Evolutionary conservation across 768 basidiomycete genomes (phyloP).

Genomic region (Tulasnella sp.): DNA sequence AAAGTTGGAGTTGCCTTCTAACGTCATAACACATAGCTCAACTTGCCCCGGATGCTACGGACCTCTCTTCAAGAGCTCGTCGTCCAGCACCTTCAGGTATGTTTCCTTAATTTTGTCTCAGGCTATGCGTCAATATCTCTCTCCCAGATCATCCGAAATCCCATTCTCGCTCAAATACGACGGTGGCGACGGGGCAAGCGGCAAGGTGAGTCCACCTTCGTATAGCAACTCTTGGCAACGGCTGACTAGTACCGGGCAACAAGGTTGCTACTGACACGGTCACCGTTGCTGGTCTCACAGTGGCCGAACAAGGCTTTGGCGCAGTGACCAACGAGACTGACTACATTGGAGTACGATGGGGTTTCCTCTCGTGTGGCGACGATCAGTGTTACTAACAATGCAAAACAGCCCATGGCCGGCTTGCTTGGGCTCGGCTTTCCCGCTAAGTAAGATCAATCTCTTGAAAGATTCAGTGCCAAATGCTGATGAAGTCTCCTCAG

Average conservation of each 20-base stretch:
- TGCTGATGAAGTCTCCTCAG: neutral
- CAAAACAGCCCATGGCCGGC: conserved; percentile 25
- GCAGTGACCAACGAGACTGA: conserved; percentile 33
- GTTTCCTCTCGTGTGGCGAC: neutral
- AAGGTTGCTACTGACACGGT: conserved; percentile 32
- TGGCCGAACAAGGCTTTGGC: conserved; percentile 33
- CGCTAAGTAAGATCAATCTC: neutral
- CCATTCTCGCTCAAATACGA: neutral
- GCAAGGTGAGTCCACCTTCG: neutral
- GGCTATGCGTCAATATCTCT: neutral
- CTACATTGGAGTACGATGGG: neutral
- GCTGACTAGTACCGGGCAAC: neutral
- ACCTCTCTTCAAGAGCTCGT: neutral
- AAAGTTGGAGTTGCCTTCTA: neutral
- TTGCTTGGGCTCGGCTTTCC: conserved; percentile 6
- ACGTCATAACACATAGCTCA: neutral
- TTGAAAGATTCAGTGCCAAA: neutral
- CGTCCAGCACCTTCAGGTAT: neutral
- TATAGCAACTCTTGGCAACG: neutral
- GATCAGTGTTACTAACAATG: neutral
- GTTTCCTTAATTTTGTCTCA: neutral
- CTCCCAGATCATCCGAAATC: neutral
- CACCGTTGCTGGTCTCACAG: conserved; percentile 35
- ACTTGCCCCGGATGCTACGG: conserved; percentile 9
- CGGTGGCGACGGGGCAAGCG: neutral